Conservation (phyloP, 176 grass and related monocot species). For the Bolboschoenus planiculmis region DNA sequence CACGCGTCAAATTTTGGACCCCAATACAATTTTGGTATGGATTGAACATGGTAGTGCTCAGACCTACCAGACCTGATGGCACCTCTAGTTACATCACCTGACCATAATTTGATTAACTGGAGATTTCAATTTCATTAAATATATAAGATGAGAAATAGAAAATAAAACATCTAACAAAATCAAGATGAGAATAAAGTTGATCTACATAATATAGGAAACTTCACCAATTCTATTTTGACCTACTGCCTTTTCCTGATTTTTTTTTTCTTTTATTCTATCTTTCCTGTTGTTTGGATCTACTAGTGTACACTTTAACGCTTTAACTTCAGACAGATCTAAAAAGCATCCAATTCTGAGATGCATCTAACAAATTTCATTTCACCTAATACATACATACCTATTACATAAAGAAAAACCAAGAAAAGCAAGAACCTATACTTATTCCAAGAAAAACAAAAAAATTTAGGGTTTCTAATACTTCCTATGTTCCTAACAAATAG, state of each 20-base stretch:
- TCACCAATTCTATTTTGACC: background rate
- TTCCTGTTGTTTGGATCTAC: background rate
- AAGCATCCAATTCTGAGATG: background rate
- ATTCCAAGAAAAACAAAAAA: background rate
- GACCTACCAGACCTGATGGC: background rate
- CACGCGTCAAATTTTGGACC: background rate
- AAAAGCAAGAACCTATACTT: background rate
- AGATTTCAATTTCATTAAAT: background rate
- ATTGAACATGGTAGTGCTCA: background rate
- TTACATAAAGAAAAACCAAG: background rate
- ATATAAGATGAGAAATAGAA: background rate
- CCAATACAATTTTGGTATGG: background rate
- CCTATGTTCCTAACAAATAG: too few species aligned
- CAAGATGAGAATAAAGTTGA: background rate
- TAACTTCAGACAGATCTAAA: too few species aligned
- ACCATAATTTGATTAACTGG: background rate
- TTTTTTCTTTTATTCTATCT: background rate
- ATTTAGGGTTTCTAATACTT: too few species aligned
- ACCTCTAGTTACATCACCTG: background rate
- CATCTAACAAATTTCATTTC: background rate
- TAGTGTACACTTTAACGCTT: background rate
- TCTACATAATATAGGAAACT: background rate
- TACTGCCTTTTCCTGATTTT: background rate
- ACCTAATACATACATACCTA: background rate
- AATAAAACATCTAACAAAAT: background rate